A percentile compares a stretch with the other conserved stretches of the same genome.
phyloP scores from a whole-genome alignment of 192 early-diverging fungal genomes.

The Irineochytrium annulatum region DNA sequence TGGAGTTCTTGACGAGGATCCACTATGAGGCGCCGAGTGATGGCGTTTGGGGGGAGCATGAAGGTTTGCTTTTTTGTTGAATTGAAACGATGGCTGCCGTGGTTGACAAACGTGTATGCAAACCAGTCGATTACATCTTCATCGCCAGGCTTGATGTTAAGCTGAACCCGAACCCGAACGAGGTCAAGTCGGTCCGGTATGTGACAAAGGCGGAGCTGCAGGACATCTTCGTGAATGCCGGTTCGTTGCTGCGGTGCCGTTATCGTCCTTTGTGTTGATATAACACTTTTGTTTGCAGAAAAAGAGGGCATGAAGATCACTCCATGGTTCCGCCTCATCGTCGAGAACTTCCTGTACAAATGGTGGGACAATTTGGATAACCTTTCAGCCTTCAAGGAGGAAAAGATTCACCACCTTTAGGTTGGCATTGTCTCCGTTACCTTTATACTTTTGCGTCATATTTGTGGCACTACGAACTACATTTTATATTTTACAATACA shows the following conservation, averaged over 20 bases:
- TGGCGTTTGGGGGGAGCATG: constrained; percentile 98
- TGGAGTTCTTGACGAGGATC: constrained; percentile 89
- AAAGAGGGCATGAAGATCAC: constrained; percentile 66
- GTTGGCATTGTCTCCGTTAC: too few relatives aligned
- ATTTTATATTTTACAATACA: too few relatives aligned
- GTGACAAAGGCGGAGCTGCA: constrained; percentile 80
- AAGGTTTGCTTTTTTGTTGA: constrained; percentile 43
- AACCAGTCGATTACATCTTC: constrained; percentile 87
- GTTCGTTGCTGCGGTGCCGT: constrained; percentile 29
- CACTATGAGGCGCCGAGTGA: constrained; percentile 96
- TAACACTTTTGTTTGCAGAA: constrained; percentile 29
- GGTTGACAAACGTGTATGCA: too few relatives aligned
- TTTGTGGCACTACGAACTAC: too few relatives aligned
- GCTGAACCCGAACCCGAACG: constrained; percentile 78
- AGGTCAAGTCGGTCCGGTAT: constrained; percentile 78
- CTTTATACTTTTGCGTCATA: too few relatives aligned
- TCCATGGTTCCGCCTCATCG: constrained; percentile 96
- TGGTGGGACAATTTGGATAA: constrained; percentile 91
- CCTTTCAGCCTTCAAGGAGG: constrained; percentile 57
- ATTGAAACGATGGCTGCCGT: too few relatives aligned
- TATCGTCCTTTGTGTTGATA: not conserved
- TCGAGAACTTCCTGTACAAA: constrained; percentile 84
- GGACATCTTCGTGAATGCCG: constrained; percentile 62
- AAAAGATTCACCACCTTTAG: constrained; percentile 69
- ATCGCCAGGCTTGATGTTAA: constrained; percentile 78